Evolutionary conservation across 257 asterid species (phyloP).

Genomic region (Solanum ossicruentum): DNA sequence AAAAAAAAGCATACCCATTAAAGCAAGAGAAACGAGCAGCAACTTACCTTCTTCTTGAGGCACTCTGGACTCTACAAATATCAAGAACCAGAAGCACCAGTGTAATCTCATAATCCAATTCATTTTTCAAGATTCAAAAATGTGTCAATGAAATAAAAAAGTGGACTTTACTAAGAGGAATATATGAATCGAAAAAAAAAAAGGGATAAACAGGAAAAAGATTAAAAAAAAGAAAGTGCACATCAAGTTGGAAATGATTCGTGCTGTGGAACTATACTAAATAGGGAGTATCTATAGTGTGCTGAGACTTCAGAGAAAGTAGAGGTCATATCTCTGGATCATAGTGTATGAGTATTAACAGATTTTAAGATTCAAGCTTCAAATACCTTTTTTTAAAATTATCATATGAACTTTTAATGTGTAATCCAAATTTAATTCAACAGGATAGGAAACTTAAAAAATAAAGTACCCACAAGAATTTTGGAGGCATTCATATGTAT

Average conservation of each 20-base stretch:
- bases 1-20: neutral
- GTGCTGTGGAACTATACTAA: neutral
- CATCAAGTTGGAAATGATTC: neutral
- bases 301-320: no score
- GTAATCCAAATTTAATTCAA: no score
- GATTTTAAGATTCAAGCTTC: no score
- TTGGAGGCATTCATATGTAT: neutral
- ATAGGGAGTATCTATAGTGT: no score
- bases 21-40: neutral
- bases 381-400: no score
- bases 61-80: constrained; percentile 5
- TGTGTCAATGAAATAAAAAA: neutral
- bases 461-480: neutral
- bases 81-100: constrained; percentile 2
- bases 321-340: no score
- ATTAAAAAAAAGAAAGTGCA: neutral
- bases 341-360: no score
- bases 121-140: constrained; percentile 3
- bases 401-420: no score
- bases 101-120: constrained; percentile 5
- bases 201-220: neutral
- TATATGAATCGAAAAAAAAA: neutral
- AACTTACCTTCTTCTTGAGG: constrained; percentile 21
- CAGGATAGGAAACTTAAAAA: no score
- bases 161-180: neutral